A percentile compares a stretch with the other conserved stretches of the same genome.
Evolutionary conservation across 192 early-diverging fungal genomes (phyloP).

Genomic region (Geosiphon pyriformis): DNA sequence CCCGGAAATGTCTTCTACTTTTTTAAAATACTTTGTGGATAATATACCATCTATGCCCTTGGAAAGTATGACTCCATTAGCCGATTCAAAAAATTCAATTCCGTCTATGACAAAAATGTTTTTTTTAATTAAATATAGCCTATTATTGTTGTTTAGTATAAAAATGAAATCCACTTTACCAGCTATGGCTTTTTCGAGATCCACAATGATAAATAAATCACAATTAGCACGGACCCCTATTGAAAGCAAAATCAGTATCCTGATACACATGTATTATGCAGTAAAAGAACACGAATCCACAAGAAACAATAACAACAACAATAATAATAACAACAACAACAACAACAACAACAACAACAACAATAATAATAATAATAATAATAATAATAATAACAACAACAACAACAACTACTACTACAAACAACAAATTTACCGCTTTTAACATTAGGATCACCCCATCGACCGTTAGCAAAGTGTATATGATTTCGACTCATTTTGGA

Average conservation of each 20-base stretch:
- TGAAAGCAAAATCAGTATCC: conserved; percentile 4
- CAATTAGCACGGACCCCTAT: conserved; percentile 63
- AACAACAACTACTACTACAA: too few relatives aligned
- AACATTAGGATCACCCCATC: conserved; percentile 59
- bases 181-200: conserved; percentile 58
- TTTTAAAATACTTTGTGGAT: conserved; percentile 9
- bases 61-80: conserved; percentile 22
- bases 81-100: conserved; percentile 8
- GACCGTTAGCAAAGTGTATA: conserved; percentile 82
- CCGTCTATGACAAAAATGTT: conserved; percentile 1
- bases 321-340: too few relatives aligned
- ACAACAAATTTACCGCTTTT: conserved; percentile 55
- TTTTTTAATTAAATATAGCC: too few relatives aligned
- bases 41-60: conserved; percentile 2
- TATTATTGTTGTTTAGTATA: too few relatives aligned
- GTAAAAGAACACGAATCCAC: too few relatives aligned
- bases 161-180: conserved; percentile 42
- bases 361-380: too few relatives aligned
- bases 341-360: too few relatives aligned
- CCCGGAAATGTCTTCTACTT: conserved; percentile 14
- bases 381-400: too few relatives aligned
- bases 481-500: conserved; percentile 79
- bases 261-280: too few relatives aligned
- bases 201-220: conserved; percentile 77
- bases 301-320: too few relatives aligned